Conservation (phyloP, 805 yeast species). For the Cyberlindnera japonica region DNA sequence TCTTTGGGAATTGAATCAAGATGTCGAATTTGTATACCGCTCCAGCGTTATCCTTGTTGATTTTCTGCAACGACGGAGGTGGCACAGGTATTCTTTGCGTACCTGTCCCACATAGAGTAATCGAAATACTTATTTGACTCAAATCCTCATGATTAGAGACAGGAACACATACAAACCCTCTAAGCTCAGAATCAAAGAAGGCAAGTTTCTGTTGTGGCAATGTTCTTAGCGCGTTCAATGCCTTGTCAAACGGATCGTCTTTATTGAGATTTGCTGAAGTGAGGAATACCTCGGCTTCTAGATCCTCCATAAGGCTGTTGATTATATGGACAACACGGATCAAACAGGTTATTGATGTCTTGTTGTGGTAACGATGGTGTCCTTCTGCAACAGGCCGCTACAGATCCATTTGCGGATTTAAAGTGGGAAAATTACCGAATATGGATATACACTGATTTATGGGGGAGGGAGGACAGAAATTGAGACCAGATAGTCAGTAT, state of each 20-base stretch:
- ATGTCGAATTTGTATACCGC: conserved; percentile 14
- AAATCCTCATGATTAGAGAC: background rate
- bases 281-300: background rate
- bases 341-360: no score
- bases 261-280: background rate
- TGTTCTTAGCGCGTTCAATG: background rate
- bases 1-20: conserved; percentile 24
- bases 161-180: conserved; percentile 4
- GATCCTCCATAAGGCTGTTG: no score
- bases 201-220: conserved; percentile 6
- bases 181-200: conserved; percentile 9
- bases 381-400: no score
- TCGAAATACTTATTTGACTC: background rate
- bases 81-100: background rate
- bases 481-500: no score
- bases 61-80: background rate
- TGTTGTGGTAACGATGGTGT: no score
- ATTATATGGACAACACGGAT: no score
- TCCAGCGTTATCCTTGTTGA: background rate
- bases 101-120: background rate
- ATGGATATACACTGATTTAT: no score
- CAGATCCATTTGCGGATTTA: no score
- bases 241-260: background rate
- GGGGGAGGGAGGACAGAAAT: no score
- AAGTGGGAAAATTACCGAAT: no score